phyloP scores from a whole-genome alignment of 2,329 filamentous ascomycete genomes.

The Trichoderma atroviride region DNA sequence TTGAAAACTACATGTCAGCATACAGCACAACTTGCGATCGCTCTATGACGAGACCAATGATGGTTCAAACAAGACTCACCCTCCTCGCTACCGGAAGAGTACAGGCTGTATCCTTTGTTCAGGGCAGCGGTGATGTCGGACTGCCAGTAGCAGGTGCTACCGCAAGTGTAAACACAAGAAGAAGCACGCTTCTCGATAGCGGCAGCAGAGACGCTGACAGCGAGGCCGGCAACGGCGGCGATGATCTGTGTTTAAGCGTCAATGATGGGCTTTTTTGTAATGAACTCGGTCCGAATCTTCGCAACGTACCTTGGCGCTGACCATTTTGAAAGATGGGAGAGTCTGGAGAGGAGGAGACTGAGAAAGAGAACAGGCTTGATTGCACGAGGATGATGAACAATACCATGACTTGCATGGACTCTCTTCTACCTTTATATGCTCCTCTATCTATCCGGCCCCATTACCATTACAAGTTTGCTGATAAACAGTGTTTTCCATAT shows the following conservation, averaged over 20 bases:
- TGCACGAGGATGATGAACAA: background rate
- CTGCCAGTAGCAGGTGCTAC: constrained; percentile 24
- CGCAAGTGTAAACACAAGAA: constrained; percentile 24
- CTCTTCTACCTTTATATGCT: background rate
- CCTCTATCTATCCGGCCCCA: background rate
- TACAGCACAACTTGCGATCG: background rate
- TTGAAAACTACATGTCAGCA: constrained; percentile 6
- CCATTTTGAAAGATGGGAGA: constrained; percentile 14
- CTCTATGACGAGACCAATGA: background rate
- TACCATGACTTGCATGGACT: background rate
- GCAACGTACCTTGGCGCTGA: constrained; percentile 19
- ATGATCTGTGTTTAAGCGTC: background rate
- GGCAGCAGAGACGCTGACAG: constrained; percentile 19
- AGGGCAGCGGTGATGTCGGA: constrained; percentile 23
- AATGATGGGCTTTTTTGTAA: background rate
- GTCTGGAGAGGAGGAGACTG: background rate
- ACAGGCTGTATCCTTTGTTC: constrained; percentile 12
- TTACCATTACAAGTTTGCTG: background rate
- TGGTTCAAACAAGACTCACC: background rate
- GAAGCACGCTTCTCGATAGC: constrained; percentile 14
- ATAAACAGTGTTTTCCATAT: background rate
- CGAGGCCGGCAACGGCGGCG: constrained; percentile 22
- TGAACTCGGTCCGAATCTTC: rapidly evolving
- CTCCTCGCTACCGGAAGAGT: background rate
- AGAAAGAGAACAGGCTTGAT: background rate